phyloP scores from a whole-genome alignment of 2,329 filamentous ascomycete species.

The Biscogniauxia sp. region DNA sequence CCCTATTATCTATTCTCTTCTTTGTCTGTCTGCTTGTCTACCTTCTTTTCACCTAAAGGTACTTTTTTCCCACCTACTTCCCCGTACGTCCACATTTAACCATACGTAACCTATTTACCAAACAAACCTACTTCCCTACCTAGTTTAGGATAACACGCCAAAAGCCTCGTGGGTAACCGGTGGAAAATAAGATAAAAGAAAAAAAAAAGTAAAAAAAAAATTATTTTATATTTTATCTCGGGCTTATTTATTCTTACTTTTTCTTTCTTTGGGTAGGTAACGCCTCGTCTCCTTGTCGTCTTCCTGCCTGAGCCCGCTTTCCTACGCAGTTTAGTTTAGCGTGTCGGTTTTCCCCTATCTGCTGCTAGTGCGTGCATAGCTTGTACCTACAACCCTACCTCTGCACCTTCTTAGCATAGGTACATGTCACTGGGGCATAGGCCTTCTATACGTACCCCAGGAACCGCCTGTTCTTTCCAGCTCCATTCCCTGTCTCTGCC shows the following conservation, averaged over 20 bases:
- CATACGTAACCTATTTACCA: too few relatives aligned
- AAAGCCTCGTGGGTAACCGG: too few relatives aligned
- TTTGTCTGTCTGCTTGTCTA: too few relatives aligned
- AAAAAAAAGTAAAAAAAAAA: too few relatives aligned
- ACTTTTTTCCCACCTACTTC: too few relatives aligned
- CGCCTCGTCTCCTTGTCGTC: neutral
- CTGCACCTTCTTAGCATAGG: neutral
- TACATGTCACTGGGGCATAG: neutral
- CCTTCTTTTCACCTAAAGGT: too few relatives aligned
- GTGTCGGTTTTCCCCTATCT: neutral
- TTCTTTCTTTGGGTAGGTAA: neutral
- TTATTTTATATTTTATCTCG: too few relatives aligned
- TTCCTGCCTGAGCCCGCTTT: neutral
- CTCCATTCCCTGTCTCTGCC: constrained; percentile 25
- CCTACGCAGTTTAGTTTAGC: constrained; percentile 3
- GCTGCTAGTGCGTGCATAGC: neutral
- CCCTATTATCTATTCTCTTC: neutral
- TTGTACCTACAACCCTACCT: neutral
- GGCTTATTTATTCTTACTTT: too few relatives aligned
- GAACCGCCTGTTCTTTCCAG: constrained; percentile 6
- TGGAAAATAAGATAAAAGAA: too few relatives aligned
- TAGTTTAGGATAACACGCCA: too few relatives aligned
- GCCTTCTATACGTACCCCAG: constrained; percentile 3
- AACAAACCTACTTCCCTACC: too few relatives aligned
- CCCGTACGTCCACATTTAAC: too few relatives aligned